Evolutionary conservation across 768 basidiomycete genomes (phyloP).

Genomic region (Tulasnella sp.): DNA sequence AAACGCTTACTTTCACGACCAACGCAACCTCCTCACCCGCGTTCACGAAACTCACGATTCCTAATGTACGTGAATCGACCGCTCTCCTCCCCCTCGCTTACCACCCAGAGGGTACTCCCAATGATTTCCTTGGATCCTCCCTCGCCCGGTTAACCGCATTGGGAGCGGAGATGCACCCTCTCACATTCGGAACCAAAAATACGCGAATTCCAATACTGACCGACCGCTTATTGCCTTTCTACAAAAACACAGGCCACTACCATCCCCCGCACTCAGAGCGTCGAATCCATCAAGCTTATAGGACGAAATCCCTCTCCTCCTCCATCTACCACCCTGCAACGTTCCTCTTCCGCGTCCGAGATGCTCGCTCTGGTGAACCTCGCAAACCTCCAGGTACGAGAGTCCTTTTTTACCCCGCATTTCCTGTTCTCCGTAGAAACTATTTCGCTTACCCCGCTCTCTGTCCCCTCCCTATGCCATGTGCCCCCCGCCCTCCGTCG

Average conservation of each 20-base stretch:
- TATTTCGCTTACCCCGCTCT: constrained; percentile 6
- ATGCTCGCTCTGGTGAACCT: constrained; percentile 4
- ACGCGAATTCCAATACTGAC: neutral
- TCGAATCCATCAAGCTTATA: constrained; percentile 13
- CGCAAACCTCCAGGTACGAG: constrained; percentile 6
- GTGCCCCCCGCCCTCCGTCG: neutral
- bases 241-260: neutral
- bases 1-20: neutral
- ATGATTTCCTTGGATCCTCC: neutral
- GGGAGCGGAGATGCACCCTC: neutral
- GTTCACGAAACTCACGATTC: constrained; percentile 16
- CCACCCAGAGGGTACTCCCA: constrained; percentile 9
- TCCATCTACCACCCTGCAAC: neutral
- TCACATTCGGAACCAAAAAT: neutral
- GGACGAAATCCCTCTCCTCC: neutral
- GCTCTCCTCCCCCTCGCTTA: neutral
- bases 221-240: neutral
- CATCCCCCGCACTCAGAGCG: neutral
- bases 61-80: neutral
- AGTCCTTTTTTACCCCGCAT: neutral
- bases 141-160: neutral
- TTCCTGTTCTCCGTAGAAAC: neutral
- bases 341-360: neutral
- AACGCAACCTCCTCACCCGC: neutral
- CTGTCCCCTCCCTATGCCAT: neutral